phyloP scores from a whole-genome alignment of 2,329 filamentous ascomycete species.

The Rutstroemia sp. region DNA sequence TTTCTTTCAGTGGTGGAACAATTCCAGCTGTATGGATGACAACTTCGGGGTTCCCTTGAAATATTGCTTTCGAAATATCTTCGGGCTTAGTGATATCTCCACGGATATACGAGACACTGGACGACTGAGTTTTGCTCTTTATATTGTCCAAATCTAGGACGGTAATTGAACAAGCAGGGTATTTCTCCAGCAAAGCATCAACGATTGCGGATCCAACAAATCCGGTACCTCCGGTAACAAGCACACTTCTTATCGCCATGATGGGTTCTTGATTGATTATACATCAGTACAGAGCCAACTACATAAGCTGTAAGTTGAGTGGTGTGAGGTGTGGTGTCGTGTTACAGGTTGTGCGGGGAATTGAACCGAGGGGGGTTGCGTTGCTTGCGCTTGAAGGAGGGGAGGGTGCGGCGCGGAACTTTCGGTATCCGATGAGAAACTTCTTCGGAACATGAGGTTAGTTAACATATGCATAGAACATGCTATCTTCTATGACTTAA shows the following conservation, averaged over 20 bases:
- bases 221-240: slow-evolving; percentile 1
- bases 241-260: background rate
- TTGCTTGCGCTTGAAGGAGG: too few species aligned
- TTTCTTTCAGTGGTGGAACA: background rate
- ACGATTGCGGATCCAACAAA: slow-evolving; percentile 2
- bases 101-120: background rate
- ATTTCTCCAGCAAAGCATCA: background rate
- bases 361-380: too few species aligned
- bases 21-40: slow-evolving; percentile 4
- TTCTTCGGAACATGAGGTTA: too few species aligned
- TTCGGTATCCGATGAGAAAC: too few species aligned
- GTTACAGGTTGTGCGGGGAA: too few species aligned
- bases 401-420: too few species aligned
- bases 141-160: background rate
- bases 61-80: background rate
- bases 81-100: background rate
- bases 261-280: background rate
- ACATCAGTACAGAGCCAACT: background rate
- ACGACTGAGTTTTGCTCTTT: background rate
- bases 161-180: background rate
- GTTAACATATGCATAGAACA: too few species aligned
- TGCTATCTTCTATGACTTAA: too few species aligned
- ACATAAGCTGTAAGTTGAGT: too few species aligned
- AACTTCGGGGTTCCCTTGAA: background rate
- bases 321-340: too few species aligned